Evolutionary conservation across 2,329 filamentous ascomycete genomes (phyloP).

Genomic region (Diplodia seriata): DNA sequence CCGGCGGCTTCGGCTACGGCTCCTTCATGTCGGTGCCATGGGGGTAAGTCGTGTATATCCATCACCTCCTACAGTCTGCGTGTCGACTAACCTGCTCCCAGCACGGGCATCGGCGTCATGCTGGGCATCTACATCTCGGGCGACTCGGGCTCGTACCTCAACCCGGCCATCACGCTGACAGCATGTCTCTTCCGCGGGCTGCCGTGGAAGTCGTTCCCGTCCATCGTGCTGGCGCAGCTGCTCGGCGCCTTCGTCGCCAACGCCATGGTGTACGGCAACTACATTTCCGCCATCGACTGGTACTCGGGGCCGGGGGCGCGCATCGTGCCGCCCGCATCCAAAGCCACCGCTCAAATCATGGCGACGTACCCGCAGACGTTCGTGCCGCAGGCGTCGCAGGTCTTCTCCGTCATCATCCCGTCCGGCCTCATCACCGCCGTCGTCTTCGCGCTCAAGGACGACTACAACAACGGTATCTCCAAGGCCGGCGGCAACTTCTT

Average conservation of each 20-base stretch:
- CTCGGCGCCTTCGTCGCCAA: constrained; percentile 70
- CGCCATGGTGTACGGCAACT: constrained; percentile 54
- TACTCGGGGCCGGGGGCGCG: constrained; percentile 68
- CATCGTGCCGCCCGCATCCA: constrained; percentile 64
- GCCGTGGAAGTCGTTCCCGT: constrained; percentile 72
- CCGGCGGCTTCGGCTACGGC: constrained; percentile 53
- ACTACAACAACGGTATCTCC: constrained; percentile 46
- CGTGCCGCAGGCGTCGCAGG: constrained; percentile 70
- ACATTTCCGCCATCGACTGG: constrained; percentile 65
- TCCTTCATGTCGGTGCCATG: constrained; percentile 53
- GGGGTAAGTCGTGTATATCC: constrained; percentile 40
- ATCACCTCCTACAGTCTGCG: too few relatives aligned
- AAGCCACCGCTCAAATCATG: constrained; percentile 73
- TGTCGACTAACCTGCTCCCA: background rate
- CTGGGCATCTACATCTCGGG: constrained; percentile 67
- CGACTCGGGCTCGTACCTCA: constrained; percentile 71
- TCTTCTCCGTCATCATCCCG: constrained; percentile 75
- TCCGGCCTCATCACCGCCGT: constrained; percentile 72
- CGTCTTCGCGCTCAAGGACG: constrained; percentile 72
- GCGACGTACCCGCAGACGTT: constrained; percentile 74
- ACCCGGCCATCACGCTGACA: constrained; percentile 71
- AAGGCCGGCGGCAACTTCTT: constrained; percentile 46
- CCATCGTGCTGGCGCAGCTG: constrained; percentile 71
- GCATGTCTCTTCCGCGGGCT: constrained; percentile 73
- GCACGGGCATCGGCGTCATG: constrained; percentile 40